A percentile compares a stretch with the other conserved stretches of the same genome.
phyloP scores from a whole-genome alignment of 108 stramenopile genomes.

The Craspedostauros australis region DNA sequence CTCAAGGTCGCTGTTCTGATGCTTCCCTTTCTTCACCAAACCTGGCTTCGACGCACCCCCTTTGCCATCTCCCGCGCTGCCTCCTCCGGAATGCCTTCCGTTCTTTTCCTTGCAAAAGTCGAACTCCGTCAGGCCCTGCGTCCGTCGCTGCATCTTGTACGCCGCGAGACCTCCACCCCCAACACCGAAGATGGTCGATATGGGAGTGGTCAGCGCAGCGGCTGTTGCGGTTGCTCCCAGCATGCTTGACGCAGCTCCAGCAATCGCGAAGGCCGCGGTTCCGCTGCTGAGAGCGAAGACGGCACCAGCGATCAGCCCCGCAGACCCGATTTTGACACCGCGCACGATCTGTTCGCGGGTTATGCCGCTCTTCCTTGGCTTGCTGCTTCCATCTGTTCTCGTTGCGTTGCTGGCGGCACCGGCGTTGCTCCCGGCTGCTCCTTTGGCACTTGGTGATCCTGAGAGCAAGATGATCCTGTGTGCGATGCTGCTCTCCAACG shows the following conservation, averaged over 20 bases:
- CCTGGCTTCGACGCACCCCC: not conserved
- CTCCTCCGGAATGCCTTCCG: not conserved
- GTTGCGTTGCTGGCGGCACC: constrained; percentile 2
- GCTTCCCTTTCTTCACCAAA: no score
- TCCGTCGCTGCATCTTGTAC: constrained; percentile 78
- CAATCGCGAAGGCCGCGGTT: constrained; percentile 40
- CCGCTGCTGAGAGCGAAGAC: constrained; percentile 73
- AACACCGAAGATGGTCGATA: constrained; percentile 82
- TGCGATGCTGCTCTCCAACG: constrained; percentile 71
- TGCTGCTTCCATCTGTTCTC: not conserved
- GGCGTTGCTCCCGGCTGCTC: not conserved
- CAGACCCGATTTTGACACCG: constrained; percentile 67
- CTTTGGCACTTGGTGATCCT: not conserved
- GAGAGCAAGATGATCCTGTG: constrained; percentile 58
- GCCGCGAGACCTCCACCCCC: constrained; percentile 78
- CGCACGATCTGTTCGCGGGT: constrained; percentile 55
- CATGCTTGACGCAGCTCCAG: not conserved
- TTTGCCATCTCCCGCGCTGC: not conserved
- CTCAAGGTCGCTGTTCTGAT: no score
- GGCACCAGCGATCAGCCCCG: constrained; percentile 61
- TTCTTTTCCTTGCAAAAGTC: constrained; percentile 52
- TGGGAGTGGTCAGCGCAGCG: constrained; percentile 62
- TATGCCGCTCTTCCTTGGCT: constrained; percentile 14
- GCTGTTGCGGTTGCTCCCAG: constrained; percentile 56
- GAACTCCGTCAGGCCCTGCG: constrained; percentile 79